phyloP scores from a whole-genome alignment of 768 basidiomycete genomes.

The Epithele typhae region DNA sequence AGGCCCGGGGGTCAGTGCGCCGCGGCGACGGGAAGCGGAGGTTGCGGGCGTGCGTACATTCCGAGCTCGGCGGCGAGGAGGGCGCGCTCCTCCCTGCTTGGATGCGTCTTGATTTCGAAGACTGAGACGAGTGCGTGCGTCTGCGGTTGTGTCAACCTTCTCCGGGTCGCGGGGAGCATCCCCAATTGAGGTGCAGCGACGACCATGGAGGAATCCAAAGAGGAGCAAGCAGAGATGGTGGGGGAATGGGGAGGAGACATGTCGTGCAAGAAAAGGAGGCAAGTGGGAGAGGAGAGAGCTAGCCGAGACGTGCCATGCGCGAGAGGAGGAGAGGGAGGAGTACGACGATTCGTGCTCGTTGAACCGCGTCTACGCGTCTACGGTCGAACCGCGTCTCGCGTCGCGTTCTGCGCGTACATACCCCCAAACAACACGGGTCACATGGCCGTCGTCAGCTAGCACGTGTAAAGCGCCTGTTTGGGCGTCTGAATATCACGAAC shows the following conservation, averaged over 20 bases:
- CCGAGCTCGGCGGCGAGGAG: slow-evolving; percentile 34
- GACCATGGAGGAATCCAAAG: slow-evolving; percentile 6
- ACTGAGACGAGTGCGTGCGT: slow-evolving; percentile 30
- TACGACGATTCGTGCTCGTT: slow-evolving; percentile 9
- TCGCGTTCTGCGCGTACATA: slow-evolving; percentile 16
- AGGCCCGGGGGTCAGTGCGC: no score
- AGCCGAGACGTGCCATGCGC: slow-evolving; percentile 12
- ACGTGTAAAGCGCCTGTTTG: no score
- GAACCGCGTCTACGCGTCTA: no score
- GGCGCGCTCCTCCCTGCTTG: slow-evolving; percentile 38
- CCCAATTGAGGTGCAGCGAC: not conserved
- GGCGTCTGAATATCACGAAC: not conserved
- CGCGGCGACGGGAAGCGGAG: not conserved
- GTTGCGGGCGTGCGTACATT: slow-evolving; percentile 27
- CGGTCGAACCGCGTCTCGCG: slow-evolving; percentile 17
- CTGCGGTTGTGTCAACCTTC: slow-evolving; percentile 27
- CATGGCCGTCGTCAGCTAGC: not conserved
- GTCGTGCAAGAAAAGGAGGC: not conserved
- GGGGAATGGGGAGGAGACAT: slow-evolving; percentile 8
- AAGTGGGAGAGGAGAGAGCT: no score
- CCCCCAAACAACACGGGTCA: slow-evolving; percentile 19
- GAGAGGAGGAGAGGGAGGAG: not conserved
- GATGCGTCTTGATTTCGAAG: slow-evolving; percentile 35
- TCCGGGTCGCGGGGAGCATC: slow-evolving; percentile 20
- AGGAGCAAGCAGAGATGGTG: slow-evolving; percentile 7